A percentile compares a stretch with the other conserved stretches of the same genome.
Evolutionary conservation across 768 basidiomycete species (phyloP).

Genomic region (Candolleomyces aberdarensis): DNA sequence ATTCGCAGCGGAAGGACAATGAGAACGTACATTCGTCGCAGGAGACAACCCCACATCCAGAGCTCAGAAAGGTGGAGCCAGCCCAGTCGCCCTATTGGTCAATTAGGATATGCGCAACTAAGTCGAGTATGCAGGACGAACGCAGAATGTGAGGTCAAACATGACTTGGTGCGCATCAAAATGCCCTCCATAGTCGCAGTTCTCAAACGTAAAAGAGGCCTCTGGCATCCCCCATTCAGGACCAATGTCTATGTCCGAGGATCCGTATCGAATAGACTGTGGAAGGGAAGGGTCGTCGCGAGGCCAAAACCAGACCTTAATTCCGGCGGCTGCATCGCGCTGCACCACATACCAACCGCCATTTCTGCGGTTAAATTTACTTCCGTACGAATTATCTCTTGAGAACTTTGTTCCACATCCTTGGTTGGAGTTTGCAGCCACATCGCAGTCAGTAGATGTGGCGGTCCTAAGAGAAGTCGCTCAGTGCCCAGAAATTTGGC

Average conservation of each 20-base stretch:
- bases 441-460: conserved; percentile 46
- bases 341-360: conserved; percentile 64
- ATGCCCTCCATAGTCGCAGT: conserved; percentile 50
- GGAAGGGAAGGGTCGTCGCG: conserved; percentile 45
- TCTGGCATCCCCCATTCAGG: conserved; percentile 43
- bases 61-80: conserved; percentile 34
- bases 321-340: conserved; percentile 36
- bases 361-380: conserved; percentile 43
- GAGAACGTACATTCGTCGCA: conserved; percentile 46
- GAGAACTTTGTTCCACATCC: conserved; percentile 56
- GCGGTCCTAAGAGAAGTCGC: conserved; percentile 26
- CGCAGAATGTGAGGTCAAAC: conserved; percentile 63
- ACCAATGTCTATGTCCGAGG: conserved; percentile 1
- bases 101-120: conserved; percentile 1
- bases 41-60: conserved; percentile 36
- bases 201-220: conserved; percentile 43
- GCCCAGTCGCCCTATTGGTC: conserved; percentile 51
- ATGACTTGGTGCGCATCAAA: conserved; percentile 53
- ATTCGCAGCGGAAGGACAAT: not conserved
- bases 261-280: conserved; percentile 27
- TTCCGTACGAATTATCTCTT: conserved; percentile 41
- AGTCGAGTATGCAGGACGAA: conserved; percentile 25
- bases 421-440: conserved; percentile 48
- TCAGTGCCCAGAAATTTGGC: not conserved
- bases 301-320: conserved; percentile 64